Base-by-base conservation (phyloP, 208 protist species). In the Trypanosoma caninum region DNA sequence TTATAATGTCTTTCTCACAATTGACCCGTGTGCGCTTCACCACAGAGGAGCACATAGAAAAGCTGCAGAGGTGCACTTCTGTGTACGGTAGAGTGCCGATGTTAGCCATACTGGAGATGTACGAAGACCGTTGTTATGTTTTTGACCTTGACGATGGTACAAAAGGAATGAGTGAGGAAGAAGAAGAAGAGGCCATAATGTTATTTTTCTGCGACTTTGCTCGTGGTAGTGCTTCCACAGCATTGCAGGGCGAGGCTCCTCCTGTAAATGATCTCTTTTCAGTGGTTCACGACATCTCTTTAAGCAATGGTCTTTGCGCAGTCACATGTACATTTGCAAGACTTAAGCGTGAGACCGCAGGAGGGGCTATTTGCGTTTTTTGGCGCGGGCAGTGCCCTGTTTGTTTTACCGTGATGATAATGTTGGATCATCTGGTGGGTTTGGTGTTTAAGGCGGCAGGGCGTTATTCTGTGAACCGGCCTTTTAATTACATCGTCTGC, bases 341-440 rank as follows among this genome's bases (percentile, higher is more conserved):
- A 0, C 50, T 82, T 45, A 30, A 65, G n/a, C 58, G 62, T 31
- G 58, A 57, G 35, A 8, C 13, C 51, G 33, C 31, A 10, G 71
- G 69, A 38, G 76, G 78, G 31, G 62, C 64, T 3, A 34, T 89
- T 16, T 69, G 60, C 48, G 69, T 82, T 14, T 85, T 78, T 51
- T 86, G 78, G 79, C 86, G 78, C 62, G 72, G 80, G n/a, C 75
- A 70, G 42, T 89, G 82, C 59, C 53, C 59, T 1, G 79, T 77
- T 52, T 89, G 82, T 60, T 76, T 79, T 0, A 70, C 59, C 11
- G 67, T 81, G 25, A 4, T 89, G 46, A 59, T 76, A 63, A 46
- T 89, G 59, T 11, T 86, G 6, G 76, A 89, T 42, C n/a, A 45
- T 13, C 8, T 89, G n/a, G 67, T 79, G 13, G 45, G 44, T 16